These are phyloP conservation scores for Exophiala aquamarina DNA, from an alignment of 2,329 filamentous ascomycete species.

Conservation along the genomic window DNA sequence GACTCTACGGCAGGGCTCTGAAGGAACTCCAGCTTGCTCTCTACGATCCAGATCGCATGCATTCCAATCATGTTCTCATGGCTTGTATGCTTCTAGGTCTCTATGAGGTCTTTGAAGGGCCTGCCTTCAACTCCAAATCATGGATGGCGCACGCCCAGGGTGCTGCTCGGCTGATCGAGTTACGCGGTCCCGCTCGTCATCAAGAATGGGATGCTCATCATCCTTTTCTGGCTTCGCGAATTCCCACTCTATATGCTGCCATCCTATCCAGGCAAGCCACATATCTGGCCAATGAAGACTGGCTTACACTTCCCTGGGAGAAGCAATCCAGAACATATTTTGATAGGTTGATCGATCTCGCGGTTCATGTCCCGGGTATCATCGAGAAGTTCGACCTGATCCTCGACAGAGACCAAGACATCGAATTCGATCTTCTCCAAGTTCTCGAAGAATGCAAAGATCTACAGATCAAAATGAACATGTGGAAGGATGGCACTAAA, in stretches of 20 bases:
- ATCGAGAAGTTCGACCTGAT: slow-evolving; percentile 32
- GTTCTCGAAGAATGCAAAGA: slow-evolving; percentile 14
- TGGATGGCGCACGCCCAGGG: slow-evolving; percentile 27
- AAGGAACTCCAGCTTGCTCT: slow-evolving; percentile 38
- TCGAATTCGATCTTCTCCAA: slow-evolving; percentile 4
- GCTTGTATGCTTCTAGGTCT: slow-evolving; percentile 37
- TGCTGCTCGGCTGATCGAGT: slow-evolving; percentile 24
- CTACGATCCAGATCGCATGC: slow-evolving; percentile 32
- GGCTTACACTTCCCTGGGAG: slow-evolving; percentile 39
- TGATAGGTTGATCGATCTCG: slow-evolving; percentile 36
- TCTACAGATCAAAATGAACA: slow-evolving; percentile 16
- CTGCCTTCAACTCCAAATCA: slow-evolving; percentile 19
- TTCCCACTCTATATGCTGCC: slow-evolving; percentile 24
- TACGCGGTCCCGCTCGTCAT: slow-evolving; percentile 22
- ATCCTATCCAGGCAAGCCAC: slow-evolving; percentile 30
- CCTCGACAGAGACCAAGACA: slow-evolving; percentile 11
- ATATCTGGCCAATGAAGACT: slow-evolving; percentile 32
- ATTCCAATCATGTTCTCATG: slow-evolving; percentile 37
- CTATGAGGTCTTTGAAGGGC: slow-evolving; percentile 33
- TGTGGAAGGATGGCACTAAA: slow-evolving; percentile 23
- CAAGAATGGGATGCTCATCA: slow-evolving; percentile 21
- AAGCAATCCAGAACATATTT: slow-evolving; percentile 33
- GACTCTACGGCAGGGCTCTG: slow-evolving; percentile 36
- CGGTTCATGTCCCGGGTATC: slow-evolving; percentile 34
- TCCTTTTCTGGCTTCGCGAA: slow-evolving; percentile 21